Base-by-base conservation (phyloP, 805 yeast genomes). In the Lipomyces orientalis region DNA sequence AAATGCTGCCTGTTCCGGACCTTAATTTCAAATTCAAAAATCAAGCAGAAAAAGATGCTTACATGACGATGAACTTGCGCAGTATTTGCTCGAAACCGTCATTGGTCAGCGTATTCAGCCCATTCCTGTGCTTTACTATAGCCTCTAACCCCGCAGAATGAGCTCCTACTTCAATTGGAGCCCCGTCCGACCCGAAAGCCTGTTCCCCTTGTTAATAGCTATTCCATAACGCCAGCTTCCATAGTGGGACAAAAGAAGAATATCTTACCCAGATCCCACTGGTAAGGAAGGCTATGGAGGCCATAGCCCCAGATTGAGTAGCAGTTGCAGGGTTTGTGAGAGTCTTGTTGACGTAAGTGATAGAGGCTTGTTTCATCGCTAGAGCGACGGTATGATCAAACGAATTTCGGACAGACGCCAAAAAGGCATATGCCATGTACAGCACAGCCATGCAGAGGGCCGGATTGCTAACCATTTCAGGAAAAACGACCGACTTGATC, bases 91-190 rank as follows among this genome's bases (percentile, higher is more conserved):
- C 46, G 46, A 39, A 39, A 39, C 46, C 46, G 19, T 39, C 46
- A 16, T 39, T 39, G 46, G 46, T 39, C 46, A 39, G 46, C 46
- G 46, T 39, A 39, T 39, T 39, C 46, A 39, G 46, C 46, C 46
- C 46, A 39, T 39, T 39, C 46, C 46, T 39, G 46, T 39, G 46
- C 46, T 12, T 39, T 39, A 39, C 46, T 39, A 39, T 39, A 39
- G 46, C 46, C 46, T 39, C 46, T 39, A 39, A 39, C 46, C 46
- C 46, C 46, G 46, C 46, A 39, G 46, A 39, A 39, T 39, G 46
- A 39, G 46, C 46, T 39, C 46, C 46, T 39, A 39, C 46, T 39
- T 39, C 46, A 39, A 14, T 39, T 39, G 46, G 46, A 39, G 46
- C 46, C 46, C 46, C 46, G 46, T 39, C 46, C 3, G 46, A 39